These are phyloP conservation scores for Candida sphagnicola DNA, from an alignment of 805 yeast genomes.

Conservation along the genomic window DNA sequence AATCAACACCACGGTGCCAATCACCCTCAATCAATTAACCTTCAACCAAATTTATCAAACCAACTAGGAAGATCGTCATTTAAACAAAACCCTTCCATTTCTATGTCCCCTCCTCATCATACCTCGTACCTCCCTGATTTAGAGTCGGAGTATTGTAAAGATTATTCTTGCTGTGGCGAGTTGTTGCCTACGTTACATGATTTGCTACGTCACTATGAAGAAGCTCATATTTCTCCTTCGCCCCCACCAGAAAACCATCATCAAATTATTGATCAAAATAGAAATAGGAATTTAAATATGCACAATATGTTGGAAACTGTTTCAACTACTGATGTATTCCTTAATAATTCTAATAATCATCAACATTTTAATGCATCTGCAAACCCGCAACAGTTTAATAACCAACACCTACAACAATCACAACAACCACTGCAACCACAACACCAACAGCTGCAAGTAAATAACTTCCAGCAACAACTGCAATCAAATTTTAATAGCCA, in stretches of 20 bases:
- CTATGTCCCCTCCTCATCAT: constrained; percentile 60
- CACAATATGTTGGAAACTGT: constrained; percentile 80
- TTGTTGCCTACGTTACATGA: constrained; percentile 91
- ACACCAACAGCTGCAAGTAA: constrained; percentile 8
- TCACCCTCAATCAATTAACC: constrained; percentile 3
- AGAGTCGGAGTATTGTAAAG: constrained; percentile 95
- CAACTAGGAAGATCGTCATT: constrained; percentile 11
- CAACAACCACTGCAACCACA: constrained; percentile 16
- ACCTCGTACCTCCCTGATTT: constrained; percentile 85
- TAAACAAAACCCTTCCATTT: constrained; percentile 12
- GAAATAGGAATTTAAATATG: constrained; percentile 37
- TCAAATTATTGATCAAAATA: constrained; percentile 23
- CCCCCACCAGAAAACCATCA: constrained; percentile 40
- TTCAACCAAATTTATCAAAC: constrained; percentile 5
- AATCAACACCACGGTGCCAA: constrained; percentile 2
- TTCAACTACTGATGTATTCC: constrained; percentile 87
- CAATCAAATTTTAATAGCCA: constrained; percentile 16
- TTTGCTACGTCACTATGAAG: constrained; percentile 90
- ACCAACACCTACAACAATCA: constrained; percentile 9
- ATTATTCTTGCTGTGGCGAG: constrained; percentile 94
- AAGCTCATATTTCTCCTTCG: constrained; percentile 74
- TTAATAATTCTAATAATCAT: constrained; percentile 41
- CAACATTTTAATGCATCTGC: constrained; percentile 10
- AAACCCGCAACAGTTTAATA: constrained; percentile 7
- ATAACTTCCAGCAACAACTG: constrained; percentile 14